These are phyloP conservation scores for Barbarea vulgaris DNA, from an alignment of 345 rosid species.

Conservation along the genomic window DNA sequence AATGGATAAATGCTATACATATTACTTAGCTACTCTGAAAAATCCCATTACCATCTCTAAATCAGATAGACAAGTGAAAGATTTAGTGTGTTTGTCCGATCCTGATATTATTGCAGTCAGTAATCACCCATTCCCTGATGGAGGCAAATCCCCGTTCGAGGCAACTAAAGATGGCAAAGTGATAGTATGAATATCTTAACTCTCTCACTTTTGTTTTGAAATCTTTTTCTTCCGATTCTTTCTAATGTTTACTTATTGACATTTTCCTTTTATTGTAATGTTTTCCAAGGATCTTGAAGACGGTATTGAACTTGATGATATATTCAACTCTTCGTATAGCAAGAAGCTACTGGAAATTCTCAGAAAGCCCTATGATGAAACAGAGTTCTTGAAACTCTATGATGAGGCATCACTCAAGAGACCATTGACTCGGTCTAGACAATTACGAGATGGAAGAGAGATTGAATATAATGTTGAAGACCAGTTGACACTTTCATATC, in stretches of 20 bases:
- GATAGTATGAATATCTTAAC: constrained; percentile 36
- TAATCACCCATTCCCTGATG: constrained; percentile 38
- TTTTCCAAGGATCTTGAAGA: constrained; percentile 39
- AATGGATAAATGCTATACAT: constrained; percentile 40
- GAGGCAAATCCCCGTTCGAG: constrained; percentile 44
- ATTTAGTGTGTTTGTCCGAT: constrained; percentile 46
- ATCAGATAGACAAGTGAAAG: constrained; percentile 11
- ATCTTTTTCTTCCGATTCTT: neutral
- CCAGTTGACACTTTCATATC: constrained; percentile 48
- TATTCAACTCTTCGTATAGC: constrained; percentile 47
- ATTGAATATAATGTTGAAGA: constrained; percentile 13
- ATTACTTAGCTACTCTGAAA: constrained; percentile 23
- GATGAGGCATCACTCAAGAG: constrained; percentile 29
- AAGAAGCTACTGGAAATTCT: constrained; percentile 51
- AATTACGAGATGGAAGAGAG: constrained; percentile 47
- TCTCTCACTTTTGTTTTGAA: neutral
- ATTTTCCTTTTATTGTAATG: neutral
- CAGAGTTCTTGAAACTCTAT: constrained; percentile 45
- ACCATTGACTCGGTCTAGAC: constrained; percentile 25
- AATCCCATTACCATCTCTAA: constrained; percentile 18
- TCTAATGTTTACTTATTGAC: neutral
- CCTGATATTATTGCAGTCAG: constrained; percentile 53
- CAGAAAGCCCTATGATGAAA: constrained; percentile 49
- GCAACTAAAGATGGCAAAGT: constrained; percentile 36
- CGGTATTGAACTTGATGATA: constrained; percentile 25